Evolutionary conservation across 345 rosid species (phyloP), one percentile per base, ranked within the genome.

Genomic region (Pelargonium nanum): DNA sequence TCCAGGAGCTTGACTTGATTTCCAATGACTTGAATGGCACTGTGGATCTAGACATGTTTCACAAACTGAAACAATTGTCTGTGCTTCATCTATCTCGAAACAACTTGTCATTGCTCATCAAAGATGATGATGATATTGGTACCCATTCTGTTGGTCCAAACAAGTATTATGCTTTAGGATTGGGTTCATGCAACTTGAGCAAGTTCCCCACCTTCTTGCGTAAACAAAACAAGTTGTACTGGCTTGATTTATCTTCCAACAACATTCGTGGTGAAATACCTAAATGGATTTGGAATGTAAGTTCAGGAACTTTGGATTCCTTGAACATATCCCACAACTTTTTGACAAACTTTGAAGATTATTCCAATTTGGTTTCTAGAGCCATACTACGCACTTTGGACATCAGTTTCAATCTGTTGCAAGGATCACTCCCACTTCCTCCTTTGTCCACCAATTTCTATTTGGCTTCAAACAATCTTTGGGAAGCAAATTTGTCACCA

Each of bases 171-270:
- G 0, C 0, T 2, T 19, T 73, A 1, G 34, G 30, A n/a, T 45
- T 68, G 57, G 28, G 32, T 57, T 65, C 69, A 0, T 68, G 74
- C 68, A 76, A 72, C 22, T 51, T 76, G 8, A 26, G 53, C 4
- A 45, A 62, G 51, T 25, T 76, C n/a, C 71, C 80, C 21, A 4
- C 48, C n/a, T 76, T 72, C 65, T 30, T 76, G 1, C 44, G 1
- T 4, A 0, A 26, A 19, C 71, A 59, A 72, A 26, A 24, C 26
- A 7, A 9, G 3, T 45, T 61, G 66, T 1, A 0, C 1, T 12
- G 23, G 24, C 24, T 76, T 21, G 66, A 72, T 20, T 56, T 75
- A 9, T 24, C 57, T 20, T 22, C 15, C 3, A 68, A 72, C 62
- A 50, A 48, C 22, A 58, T 75, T 25, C 64, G 48, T 4, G 71